Conservation (phyloP, 257 asterid genomes). For the Scutellaria baicalensis region DNA sequence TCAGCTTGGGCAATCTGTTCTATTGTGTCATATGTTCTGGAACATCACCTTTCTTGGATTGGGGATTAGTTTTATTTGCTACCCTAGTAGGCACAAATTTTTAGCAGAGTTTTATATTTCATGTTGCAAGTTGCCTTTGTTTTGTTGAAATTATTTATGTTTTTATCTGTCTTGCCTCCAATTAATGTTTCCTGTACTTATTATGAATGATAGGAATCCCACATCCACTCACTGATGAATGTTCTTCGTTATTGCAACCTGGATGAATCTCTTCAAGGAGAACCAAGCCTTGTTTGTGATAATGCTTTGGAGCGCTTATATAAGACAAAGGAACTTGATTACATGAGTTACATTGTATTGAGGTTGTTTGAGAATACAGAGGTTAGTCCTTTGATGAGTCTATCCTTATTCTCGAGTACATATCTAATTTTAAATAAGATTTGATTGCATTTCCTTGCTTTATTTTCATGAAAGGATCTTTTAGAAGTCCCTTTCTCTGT, state of each 20-base stretch:
- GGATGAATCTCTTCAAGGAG: constrained; percentile 93
- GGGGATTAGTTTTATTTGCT: background rate
- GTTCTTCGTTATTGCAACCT: constrained; percentile 97
- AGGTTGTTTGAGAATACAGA: constrained; percentile 92
- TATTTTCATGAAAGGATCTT: background rate
- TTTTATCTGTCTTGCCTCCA: background rate
- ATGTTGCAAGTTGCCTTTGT: background rate
- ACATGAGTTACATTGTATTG: constrained; percentile 93
- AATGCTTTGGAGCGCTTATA: constrained; percentile 79
- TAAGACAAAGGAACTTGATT: constrained; percentile 92
- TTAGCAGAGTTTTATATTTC: background rate
- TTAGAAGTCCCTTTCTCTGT: background rate
- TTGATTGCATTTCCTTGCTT: background rate
- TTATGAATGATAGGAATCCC: constrained; percentile 72
- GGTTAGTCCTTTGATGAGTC: constrained; percentile 48
- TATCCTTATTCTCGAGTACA: background rate
- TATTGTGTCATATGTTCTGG: background rate
- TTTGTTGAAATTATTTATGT: background rate
- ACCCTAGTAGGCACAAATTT: background rate
- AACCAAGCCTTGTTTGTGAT: constrained; percentile 82
- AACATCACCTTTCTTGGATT: background rate
- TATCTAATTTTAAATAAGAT: background rate
- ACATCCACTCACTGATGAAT: constrained; percentile 93
- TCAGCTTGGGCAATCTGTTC: background rate
- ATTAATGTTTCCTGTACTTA: background rate